Conservation (phyloP, 768 basidiomycete species). For the Strobilomyces dryophilus region DNA sequence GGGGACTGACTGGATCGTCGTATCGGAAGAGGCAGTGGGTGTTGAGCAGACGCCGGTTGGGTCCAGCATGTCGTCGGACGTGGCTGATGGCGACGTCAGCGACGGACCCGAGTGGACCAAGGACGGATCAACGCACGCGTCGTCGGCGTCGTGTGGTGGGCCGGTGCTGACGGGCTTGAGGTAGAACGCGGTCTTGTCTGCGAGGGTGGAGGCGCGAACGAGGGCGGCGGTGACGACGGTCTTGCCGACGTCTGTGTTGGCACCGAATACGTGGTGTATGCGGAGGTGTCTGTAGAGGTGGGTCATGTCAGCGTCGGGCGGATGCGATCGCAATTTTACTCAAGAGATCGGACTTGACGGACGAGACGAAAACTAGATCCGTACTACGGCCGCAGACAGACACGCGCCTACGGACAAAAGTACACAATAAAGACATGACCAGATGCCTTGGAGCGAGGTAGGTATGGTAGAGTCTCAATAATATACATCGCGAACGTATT, state of each 20-base stretch:
- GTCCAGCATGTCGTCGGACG: slow-evolving; percentile 50
- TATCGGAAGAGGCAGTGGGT: slow-evolving; percentile 79
- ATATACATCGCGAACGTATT: slow-evolving; percentile 30
- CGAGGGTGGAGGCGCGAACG: slow-evolving; percentile 66
- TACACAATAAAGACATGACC: slow-evolving; percentile 25
- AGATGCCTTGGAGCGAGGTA: slow-evolving; percentile 19
- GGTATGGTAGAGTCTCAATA: slow-evolving; percentile 22
- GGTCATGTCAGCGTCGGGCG: slow-evolving; percentile 48
- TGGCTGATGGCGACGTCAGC: slow-evolving; percentile 45
- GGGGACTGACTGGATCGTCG: slow-evolving; percentile 89
- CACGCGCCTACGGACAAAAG: slow-evolving; percentile 1
- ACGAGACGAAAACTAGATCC: slow-evolving; percentile 8
- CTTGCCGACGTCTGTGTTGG: slow-evolving; percentile 96
- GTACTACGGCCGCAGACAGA: slow-evolving; percentile 17
- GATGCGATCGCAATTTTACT: neutral
- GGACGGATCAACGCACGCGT: slow-evolving; percentile 49
- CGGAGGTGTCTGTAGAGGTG: slow-evolving; percentile 82
- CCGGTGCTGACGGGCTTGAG: slow-evolving; percentile 95
- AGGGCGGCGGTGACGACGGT: slow-evolving; percentile 87
- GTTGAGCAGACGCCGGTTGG: slow-evolving; percentile 39
- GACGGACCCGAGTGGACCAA: neutral
- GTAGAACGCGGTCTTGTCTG: slow-evolving; percentile 54
- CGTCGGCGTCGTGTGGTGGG: slow-evolving; percentile 73
- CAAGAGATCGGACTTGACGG: neutral
- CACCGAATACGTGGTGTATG: slow-evolving; percentile 89